phyloP scores from a whole-genome alignment of 257 asterid species.

The Parsonsia alboflavescens region DNA sequence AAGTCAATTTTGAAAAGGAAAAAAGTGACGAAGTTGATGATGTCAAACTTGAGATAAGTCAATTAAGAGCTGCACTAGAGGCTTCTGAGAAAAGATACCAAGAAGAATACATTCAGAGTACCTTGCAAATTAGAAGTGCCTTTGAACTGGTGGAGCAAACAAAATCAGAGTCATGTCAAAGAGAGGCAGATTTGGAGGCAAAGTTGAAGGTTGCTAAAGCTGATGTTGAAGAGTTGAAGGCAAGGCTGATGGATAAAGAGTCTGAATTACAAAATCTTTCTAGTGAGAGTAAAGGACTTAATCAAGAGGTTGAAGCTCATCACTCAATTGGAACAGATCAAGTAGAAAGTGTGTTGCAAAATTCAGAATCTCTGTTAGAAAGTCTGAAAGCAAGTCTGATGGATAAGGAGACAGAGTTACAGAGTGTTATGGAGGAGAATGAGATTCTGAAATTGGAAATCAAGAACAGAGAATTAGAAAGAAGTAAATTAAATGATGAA shows the following conservation, averaged over 20 bases:
- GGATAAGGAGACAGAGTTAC: constrained; percentile 50
- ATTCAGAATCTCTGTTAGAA: constrained; percentile 36
- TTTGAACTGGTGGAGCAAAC: constrained; percentile 55
- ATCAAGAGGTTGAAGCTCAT: constrained; percentile 19
- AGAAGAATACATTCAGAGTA: constrained; percentile 55
- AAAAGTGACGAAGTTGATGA: constrained; percentile 20
- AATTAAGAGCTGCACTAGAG: constrained; percentile 54
- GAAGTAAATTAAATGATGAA: constrained; percentile 32
- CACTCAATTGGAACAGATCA: constrained; percentile 24
- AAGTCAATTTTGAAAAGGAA: constrained; percentile 10
- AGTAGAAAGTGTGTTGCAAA: constrained; percentile 25
- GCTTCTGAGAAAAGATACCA: constrained; percentile 62
- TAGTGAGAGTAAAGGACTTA: constrained; percentile 22
- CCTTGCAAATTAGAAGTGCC: constrained; percentile 57
- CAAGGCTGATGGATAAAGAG: constrained; percentile 36
- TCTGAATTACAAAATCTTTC: constrained; percentile 21
- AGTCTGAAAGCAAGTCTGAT: constrained; percentile 35
- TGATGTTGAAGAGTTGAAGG: constrained; percentile 47
- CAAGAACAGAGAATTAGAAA: constrained; percentile 35
- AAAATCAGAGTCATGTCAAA: constrained; percentile 35
- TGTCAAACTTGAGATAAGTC: constrained; percentile 39
- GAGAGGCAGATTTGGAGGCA: constrained; percentile 56
- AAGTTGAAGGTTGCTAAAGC: constrained; percentile 31
- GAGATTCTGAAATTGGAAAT: constrained; percentile 57
- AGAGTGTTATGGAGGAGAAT: constrained; percentile 45